These are phyloP conservation scores for Pelargonium cotyledonis DNA, from an alignment of 441 rosid genomes.

Conservation along the genomic window DNA sequence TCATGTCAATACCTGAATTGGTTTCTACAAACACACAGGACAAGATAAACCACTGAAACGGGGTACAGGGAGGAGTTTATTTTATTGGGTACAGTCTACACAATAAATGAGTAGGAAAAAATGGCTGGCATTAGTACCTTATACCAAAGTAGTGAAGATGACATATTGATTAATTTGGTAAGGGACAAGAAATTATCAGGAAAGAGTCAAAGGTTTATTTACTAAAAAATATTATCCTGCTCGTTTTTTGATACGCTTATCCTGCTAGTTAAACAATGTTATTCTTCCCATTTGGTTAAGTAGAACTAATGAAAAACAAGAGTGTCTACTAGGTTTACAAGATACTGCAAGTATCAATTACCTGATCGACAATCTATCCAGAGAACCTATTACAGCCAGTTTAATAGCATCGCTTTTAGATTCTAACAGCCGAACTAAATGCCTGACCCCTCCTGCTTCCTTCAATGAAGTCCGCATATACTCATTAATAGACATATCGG, in stretches of 20 bases:
- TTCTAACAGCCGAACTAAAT: conserved; percentile 56
- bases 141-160: conserved; percentile 8
- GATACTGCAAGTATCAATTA: conserved; percentile 18
- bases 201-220: too few species aligned
- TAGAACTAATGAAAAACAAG: neutral
- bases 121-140: conserved; percentile 3
- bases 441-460: conserved; percentile 78
- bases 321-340: neutral
- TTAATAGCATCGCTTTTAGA: conserved; percentile 46
- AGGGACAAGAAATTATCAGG: too few species aligned
- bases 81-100: neutral
- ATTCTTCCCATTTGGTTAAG: too few species aligned
- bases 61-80: neutral
- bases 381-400: conserved; percentile 44
- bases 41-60: neutral
- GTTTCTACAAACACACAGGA: neutral
- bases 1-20: neutral
- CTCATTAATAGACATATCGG: conserved; percentile 68
- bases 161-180: conserved; percentile 2
- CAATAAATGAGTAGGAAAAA: neutral
- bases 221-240: too few species aligned
- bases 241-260: too few species aligned
- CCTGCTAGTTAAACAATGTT: too few species aligned
- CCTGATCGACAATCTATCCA: conserved; percentile 77
- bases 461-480: conserved; percentile 65